Evolutionary conservation across 495 filamentous ascomycete species (phyloP).

Genomic region (Neurospora tetrasperma): DNA sequence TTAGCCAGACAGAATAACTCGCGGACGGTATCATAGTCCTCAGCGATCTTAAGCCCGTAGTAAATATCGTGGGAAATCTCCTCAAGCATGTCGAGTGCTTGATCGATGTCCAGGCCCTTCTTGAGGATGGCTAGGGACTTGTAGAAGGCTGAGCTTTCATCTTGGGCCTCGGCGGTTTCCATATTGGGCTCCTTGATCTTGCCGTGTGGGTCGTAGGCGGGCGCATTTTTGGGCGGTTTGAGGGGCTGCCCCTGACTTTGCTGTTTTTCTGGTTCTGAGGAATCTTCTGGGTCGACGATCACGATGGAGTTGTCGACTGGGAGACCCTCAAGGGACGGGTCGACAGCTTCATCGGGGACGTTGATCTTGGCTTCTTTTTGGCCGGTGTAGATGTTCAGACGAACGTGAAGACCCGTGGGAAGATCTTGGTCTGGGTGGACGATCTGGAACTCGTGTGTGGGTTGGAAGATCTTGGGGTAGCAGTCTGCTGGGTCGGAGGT

Average conservation of each 20-base stretch:
- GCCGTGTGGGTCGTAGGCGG: slow-evolving; percentile 40
- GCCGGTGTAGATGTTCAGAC: slow-evolving; percentile 52
- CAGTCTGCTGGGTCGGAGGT: slow-evolving; percentile 47
- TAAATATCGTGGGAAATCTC: slow-evolving; percentile 57
- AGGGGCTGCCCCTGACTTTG: not conserved
- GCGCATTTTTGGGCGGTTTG: slow-evolving; percentile 27
- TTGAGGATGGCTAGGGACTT: slow-evolving; percentile 36
- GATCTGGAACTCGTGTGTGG: slow-evolving; percentile 51
- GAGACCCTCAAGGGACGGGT: slow-evolving; percentile 33
- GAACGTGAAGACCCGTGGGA: slow-evolving; percentile 51
- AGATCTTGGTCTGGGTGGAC: slow-evolving; percentile 54
- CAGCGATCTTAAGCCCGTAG: slow-evolving; percentile 53
- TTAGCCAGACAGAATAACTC: slow-evolving; percentile 35
- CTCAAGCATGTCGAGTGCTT: slow-evolving; percentile 40
- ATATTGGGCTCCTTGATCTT: slow-evolving; percentile 36
- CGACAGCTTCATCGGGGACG: slow-evolving; percentile 34
- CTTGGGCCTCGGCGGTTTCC: slow-evolving; percentile 16
- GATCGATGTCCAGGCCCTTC: slow-evolving; percentile 24
- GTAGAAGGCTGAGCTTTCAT: slow-evolving; percentile 24
- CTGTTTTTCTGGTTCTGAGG: slow-evolving; percentile 16
- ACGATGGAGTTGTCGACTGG: slow-evolving; percentile 38
- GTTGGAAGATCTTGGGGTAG: slow-evolving; percentile 51
- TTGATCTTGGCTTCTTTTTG: slow-evolving; percentile 52
- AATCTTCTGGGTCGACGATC: slow-evolving; percentile 28
- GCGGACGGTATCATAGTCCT: slow-evolving; percentile 35